Evolutionary conservation across 2,329 filamentous ascomycete genomes (phyloP), one percentile per base, ranked within the genome.

Genomic region (Colletotrichum aenigma): DNA sequence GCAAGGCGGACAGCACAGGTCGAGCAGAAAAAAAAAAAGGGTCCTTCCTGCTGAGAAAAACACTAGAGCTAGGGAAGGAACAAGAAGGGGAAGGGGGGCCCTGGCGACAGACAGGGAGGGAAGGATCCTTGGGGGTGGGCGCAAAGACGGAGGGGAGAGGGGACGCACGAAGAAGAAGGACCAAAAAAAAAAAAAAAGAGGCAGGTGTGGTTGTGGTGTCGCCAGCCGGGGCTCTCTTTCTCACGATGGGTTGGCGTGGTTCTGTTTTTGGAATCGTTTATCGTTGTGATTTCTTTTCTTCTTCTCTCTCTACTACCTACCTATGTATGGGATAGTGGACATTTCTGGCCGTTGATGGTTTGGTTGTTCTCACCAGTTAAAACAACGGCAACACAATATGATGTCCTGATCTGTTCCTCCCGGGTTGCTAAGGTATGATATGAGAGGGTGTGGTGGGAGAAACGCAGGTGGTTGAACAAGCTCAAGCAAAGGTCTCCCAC

Each of bases 91-190:
- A 38, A 24, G 60, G 61, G 61, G 68, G 52, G 24, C 73, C 73
- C 73, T 67, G 73, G 69, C 38, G 36, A 52, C 55, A 30, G 56
- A 18, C 62, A 72, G 34, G 55, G 61, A 75, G 72, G 73, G 62
- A 43, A 36, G 58, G 38, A 68, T 72, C n/a, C n/a, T 28, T 34
- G 69, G 68, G 73, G 56, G 66, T 74, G 66, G 66, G 66, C 52
- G 38, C 38, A 43, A 43, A 43, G 38, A 43, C 38, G 18, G 38
- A 43, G 38, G 38, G 38, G 38, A 43, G 38, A 43, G 26, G 56
- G 8, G 56, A 30, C 18, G 52, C 8, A 16, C 18, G 28, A 12
- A 60, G 30, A 5, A 4, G 4, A 21, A 3, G 3, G 10, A 26
- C 8, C 56, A 18, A 74, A 65, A 28, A 62, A 56, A 56, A 24